phyloP scores from a whole-genome alignment of 2,329 filamentous ascomycete genomes.

The Thielaviopsis ethacetica region DNA sequence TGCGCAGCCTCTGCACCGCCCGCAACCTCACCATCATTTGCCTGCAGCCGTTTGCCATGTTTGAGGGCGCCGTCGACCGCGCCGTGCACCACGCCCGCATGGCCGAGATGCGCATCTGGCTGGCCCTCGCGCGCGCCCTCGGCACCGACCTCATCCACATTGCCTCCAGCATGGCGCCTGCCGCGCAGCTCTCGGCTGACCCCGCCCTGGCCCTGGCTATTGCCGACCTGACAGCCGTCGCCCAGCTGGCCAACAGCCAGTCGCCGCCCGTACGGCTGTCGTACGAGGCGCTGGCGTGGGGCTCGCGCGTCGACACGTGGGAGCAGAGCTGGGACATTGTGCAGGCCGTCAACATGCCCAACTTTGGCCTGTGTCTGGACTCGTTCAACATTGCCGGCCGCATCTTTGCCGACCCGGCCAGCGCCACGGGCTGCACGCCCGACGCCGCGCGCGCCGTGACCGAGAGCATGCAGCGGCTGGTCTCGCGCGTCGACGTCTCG shows the following conservation, averaged over 20 bases:
- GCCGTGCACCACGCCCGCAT: constrained; percentile 38
- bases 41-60: constrained; percentile 63
- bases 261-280: constrained; percentile 46
- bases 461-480: constrained; percentile 37
- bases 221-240: constrained; percentile 44
- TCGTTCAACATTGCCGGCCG: constrained; percentile 62
- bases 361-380: constrained; percentile 64
- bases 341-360: constrained; percentile 43
- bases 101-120: constrained; percentile 52
- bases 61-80: constrained; percentile 55
- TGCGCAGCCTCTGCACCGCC: constrained; percentile 39
- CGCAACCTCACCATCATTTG: constrained; percentile 44
- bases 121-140: constrained; percentile 45
- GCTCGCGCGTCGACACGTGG: constrained; percentile 54
- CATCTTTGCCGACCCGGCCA: constrained; percentile 52
- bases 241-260: constrained; percentile 47
- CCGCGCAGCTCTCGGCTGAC: constrained; percentile 25
- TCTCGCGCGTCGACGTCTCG: constrained; percentile 36
- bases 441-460: constrained; percentile 39
- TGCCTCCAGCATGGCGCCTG: constrained; percentile 51
- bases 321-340: constrained; percentile 56
- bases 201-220: constrained; percentile 37
- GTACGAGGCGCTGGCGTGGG: constrained; percentile 61
- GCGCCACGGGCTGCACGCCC: constrained; percentile 30
- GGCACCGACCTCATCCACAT: constrained; percentile 59